phyloP scores from a whole-genome alignment of 495 filamentous ascomycete genomes.

The Penicillium ochrochloron region DNA sequence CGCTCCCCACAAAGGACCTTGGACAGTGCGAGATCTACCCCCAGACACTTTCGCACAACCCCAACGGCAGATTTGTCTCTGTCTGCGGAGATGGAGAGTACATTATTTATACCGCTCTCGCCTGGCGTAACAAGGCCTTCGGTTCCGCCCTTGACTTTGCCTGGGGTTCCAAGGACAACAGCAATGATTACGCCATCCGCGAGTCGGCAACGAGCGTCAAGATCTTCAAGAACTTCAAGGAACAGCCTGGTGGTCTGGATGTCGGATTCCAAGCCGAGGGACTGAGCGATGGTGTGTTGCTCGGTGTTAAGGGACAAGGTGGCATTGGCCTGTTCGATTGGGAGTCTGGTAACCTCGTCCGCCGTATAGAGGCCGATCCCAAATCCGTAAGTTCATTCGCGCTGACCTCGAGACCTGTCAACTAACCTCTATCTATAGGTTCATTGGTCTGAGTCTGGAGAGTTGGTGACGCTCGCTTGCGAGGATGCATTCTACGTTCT shows the following conservation, averaged over 20 bases:
- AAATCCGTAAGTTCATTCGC: conserved; percentile 57
- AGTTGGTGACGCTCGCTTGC: conserved; percentile 89
- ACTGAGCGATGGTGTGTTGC: conserved; percentile 83
- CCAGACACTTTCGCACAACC: conserved; percentile 90
- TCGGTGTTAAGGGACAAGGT: conserved; percentile 93
- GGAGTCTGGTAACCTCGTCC: conserved; percentile 84
- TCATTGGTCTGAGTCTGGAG: conserved; percentile 97
- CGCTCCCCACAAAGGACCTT: conserved; percentile 88
- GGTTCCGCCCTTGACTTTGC: conserved; percentile 94
- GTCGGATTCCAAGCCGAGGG: conserved; percentile 97
- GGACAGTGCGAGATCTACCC: conserved; percentile 97
- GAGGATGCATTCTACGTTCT: conserved; percentile 96
- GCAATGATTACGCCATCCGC: conserved; percentile 96
- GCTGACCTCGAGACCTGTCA: conserved; percentile 11
- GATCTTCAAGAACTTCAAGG: conserved; percentile 97
- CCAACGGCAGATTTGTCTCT: conserved; percentile 95
- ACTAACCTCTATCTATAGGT: conserved; percentile 57
- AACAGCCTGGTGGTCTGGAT: conserved; percentile 85
- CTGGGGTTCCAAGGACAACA: conserved; percentile 97
- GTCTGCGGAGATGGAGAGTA: conserved; percentile 98
- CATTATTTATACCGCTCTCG: conserved; percentile 96
- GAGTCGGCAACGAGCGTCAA: conserved; percentile 93
- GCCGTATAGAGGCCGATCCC: conserved; percentile 95
- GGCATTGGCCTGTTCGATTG: conserved; percentile 97
- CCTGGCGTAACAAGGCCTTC: conserved; percentile 97